Percentiles rank a stretch among this genome's conserved stretches.
These are phyloP conservation scores for Cystobasidium slooffiae DNA, from an alignment of 1,284 basidiomycete species.

Conservation along the genomic window DNA sequence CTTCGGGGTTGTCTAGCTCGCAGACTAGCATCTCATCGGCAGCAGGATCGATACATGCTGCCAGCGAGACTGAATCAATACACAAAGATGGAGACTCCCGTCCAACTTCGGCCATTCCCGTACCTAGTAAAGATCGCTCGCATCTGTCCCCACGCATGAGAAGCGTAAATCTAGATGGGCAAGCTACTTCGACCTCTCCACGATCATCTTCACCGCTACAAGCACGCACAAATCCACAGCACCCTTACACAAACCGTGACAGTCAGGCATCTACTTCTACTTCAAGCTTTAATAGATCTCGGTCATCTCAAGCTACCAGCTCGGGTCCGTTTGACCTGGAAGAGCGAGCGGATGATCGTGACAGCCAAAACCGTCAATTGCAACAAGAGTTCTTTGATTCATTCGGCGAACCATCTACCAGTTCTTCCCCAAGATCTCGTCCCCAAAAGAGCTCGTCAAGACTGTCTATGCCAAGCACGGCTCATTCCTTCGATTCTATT, in stretches of 20 bases:
- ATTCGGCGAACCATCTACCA: not conserved
- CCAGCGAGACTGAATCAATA: slow-evolving; percentile 5
- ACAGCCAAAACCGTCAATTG: not conserved
- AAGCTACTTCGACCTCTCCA: not conserved
- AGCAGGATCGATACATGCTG: slow-evolving; percentile 4
- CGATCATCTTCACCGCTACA: not conserved
- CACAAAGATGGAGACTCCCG: not conserved
- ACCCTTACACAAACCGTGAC: not conserved
- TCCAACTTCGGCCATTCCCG: not conserved
- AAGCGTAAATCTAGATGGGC: not conserved
- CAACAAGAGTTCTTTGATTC: slow-evolving; percentile 31
- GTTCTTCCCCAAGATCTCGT: not conserved
- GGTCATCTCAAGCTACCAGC: slow-evolving; percentile 28
- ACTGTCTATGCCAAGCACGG: slow-evolving; percentile 11
- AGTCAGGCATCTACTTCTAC: slow-evolving; percentile 2
- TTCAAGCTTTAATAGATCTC: not conserved
- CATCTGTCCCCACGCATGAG: no score
- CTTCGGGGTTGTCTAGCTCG: slow-evolving; percentile 6
- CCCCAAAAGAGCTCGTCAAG: not conserved
- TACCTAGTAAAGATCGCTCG: not conserved
- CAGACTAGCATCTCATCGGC: slow-evolving; percentile 4
- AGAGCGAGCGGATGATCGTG: not conserved
- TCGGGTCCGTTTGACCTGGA: slow-evolving; percentile 21
- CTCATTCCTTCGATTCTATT: slow-evolving; percentile 1
- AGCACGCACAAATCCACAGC: not conserved